Base-by-base conservation (phyloP, 192 early-diverging fungal species). In the Lobosporangium transversale region DNA sequence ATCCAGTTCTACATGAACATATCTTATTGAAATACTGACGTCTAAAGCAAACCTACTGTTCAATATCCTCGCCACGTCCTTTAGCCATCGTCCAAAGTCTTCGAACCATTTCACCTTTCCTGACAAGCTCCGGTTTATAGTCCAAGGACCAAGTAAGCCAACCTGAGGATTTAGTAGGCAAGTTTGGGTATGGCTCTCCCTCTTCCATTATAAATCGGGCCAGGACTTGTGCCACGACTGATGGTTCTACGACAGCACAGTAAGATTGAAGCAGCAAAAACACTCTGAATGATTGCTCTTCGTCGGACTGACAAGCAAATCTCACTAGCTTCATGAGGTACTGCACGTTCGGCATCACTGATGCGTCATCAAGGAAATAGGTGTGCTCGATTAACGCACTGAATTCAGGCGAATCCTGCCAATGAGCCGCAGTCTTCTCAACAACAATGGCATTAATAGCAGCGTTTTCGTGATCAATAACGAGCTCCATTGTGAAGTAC, bases 361-460 rank as follows among this genome's bases (percentile, higher is more conserved):
- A 55, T 9, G 47, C 23, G 24, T 63, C 61, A 17, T 62, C 58
- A 8, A 66, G 37, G 15, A 31, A n/a, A 12, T 36, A 15, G 17
- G 60, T 9, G 12, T 36, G 50, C n/a, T 76, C 73, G 21, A 67
- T 43, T 24, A 76, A 40, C 1, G 62, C 43, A 8, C 21, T 40
- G 49, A 76, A 40, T 27, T 67, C 73, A 24, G 59, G 45, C 5
- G 33, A 54, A 43, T 67, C 64, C 29, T 76, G 64, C 73, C 73
- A 76, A 20, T 76, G 64, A 7, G 57, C 15, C 23, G 29, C 17
- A 9, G 64, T 67, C 59, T 30, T 61, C 27, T 67, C 65, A 18
- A 52, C 53, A 21, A 76, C 53, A 21, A 62, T 50, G 14, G 31
- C 45, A 10, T 56, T 60, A 52, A 67, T 49, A 24, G 62, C 53